Conservation (phyloP, 768 basidiomycete genomes). For the Boletus barrowsii region DNA sequence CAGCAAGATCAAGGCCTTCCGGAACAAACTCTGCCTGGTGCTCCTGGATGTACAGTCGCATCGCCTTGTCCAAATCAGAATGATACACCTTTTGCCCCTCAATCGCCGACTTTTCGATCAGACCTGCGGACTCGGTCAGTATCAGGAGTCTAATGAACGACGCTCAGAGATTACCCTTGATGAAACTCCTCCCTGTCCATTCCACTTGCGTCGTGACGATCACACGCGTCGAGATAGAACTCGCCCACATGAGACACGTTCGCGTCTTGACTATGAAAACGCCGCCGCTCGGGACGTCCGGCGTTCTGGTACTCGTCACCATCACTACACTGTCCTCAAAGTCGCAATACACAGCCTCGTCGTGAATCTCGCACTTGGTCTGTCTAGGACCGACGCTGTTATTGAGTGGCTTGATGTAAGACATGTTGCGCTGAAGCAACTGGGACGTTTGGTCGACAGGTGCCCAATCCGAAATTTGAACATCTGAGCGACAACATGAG, state of each 20-base stretch:
- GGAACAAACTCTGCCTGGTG: slow-evolving; percentile 90
- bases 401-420: slow-evolving; percentile 91
- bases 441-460: slow-evolving; percentile 61
- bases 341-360: slow-evolving; percentile 78
- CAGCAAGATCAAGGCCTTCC: slow-evolving; percentile 65
- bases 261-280: slow-evolving; percentile 92
- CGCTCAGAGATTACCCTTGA: slow-evolving; percentile 61
- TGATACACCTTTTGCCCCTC: slow-evolving; percentile 92
- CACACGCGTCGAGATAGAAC: slow-evolving; percentile 69
- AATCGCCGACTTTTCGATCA: slow-evolving; percentile 88
- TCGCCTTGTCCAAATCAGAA: slow-evolving; percentile 73
- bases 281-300: slow-evolving; percentile 92
- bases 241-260: slow-evolving; percentile 95
- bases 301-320: slow-evolving; percentile 87
- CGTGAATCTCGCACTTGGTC: slow-evolving; percentile 92
- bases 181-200: slow-evolving; percentile 96
- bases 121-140: slow-evolving; percentile 47
- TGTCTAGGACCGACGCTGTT: slow-evolving; percentile 89
- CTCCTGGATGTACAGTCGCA: slow-evolving; percentile 85
- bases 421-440: slow-evolving; percentile 83
- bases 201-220: slow-evolving; percentile 90
- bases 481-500: slow-evolving; percentile 48
- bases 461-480: slow-evolving; percentile 95
- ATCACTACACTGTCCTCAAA: slow-evolving; percentile 81
- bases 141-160: not conserved